Base-by-base conservation (phyloP, 768 basidiomycete species). In the Trametes meyenii region DNA sequence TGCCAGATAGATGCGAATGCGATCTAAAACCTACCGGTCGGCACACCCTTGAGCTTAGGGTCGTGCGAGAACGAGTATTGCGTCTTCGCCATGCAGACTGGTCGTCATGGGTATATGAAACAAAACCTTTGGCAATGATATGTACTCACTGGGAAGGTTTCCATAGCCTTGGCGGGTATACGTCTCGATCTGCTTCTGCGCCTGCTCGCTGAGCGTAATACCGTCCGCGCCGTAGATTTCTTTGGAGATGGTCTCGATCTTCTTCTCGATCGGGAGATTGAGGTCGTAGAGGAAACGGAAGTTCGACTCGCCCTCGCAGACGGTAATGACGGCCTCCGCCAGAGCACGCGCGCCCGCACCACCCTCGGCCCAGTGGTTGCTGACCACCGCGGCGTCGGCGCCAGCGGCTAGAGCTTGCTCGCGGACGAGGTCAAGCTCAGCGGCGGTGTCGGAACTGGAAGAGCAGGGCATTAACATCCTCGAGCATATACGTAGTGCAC, bases 11-110 rank as follows among this genome's bases (percentile, higher is more conserved):
- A 17, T 51, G 24, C 35, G 23, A 17, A 33, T n/a, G 19, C 36
- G 46, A 23, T 43, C 42, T 49, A 46, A 21, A 52, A 67, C 78
- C 60, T 64, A 85, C 88, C 90, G 51, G 86, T 85, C 1, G 97
- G 95, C 0, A 90, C 94, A 66, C 89, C 88, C 79, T 98, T 98
- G 63, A 92, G 81, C 66, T 87, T 87, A 7, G 95, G 89, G 70
- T 99, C 90, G 72, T 96, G 94, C 24, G 94, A 96, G 79, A 99
- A 95, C 19, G 95, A 97, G 68, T 98, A 94, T 64, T 97, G 96
- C 5, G 96, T 98, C 82, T 97, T 96, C 50, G 94, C 94, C 92
- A 96, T 93, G 77, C 94, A 96, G 72, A 96, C 94, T 89, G 66
- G 54, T 16, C 26, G 59, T 63, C 2, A 69, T 55, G 33, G 61